phyloP scores from a whole-genome alignment of 257 asterid species.

The Lithospermum erythrorhizon region DNA sequence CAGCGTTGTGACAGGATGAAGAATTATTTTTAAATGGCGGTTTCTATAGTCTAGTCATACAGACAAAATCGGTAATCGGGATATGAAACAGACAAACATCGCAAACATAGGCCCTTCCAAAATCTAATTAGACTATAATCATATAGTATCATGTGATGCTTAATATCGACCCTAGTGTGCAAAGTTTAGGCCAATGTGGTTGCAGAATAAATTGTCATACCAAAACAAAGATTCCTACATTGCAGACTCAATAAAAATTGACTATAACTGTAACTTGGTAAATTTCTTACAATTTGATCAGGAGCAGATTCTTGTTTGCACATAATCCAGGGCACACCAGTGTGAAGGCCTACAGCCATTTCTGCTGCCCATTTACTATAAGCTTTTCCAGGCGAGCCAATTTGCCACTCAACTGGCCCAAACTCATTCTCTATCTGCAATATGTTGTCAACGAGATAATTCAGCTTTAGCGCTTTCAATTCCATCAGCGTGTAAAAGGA shows the following conservation, averaged over 20 bases:
- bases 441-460: background rate
- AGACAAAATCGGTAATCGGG: no score
- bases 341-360: constrained; percentile 68
- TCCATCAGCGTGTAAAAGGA: background rate
- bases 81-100: no score
- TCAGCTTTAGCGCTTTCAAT: background rate
- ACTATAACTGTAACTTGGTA: background rate
- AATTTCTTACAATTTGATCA: constrained; percentile 58
- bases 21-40: no score
- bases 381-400: constrained; percentile 89
- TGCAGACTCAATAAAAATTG: background rate
- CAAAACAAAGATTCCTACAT: background rate
- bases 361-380: constrained; percentile 83
- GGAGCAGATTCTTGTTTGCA: constrained; percentile 94
- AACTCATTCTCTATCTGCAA: constrained; percentile 87
- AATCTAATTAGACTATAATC: background rate
- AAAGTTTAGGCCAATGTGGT: background rate
- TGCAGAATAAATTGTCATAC: background rate
- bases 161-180: background rate
- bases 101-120: background rate
- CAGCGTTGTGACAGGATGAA: no score
- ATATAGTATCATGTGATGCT: background rate
- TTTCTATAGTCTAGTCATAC: no score
- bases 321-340: constrained; percentile 98
- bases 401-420: constrained; percentile 86